Evolutionary conservation across 768 basidiomycete genomes (phyloP), one percentile per base, ranked within the genome.

Genomic region (Mycena floridula): DNA sequence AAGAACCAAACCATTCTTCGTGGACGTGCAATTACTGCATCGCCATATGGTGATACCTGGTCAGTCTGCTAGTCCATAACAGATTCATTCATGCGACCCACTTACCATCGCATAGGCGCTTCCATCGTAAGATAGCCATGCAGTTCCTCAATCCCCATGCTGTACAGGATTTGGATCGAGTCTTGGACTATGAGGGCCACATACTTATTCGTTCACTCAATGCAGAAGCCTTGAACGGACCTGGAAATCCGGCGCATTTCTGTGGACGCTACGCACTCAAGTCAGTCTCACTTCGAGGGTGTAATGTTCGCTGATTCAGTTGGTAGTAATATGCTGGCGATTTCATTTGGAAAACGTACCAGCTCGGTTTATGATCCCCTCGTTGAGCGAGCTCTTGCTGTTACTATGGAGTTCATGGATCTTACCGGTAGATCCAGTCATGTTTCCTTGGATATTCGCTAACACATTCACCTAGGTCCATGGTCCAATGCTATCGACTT

Each of bases 341-440:
- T 60, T 13, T 43, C 54, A n/a, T 59, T 60, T 37, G 59, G 56
- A 5, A 49, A 32, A 23, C 52, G 59, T 3, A 57, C 56, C 7
- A 47, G 36, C 1, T 48, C 47, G 4, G 39, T 50, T 16, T 28
- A 41, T 21, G 56, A 60, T 22, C 50, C 58, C 4, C 50, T 60
- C 5, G 53, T 58, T 3, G 53, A 52, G 23, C 40, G 40, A 13
- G 55, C 59, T 9, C 48, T 59, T 12, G 24, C 37, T 3, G 40
- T 56, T 30, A 54, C 53, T 2, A 54, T 54, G 54, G 59, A 60
- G 28, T 60, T 59, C 30, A 59, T 59, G 54, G 52, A 54, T 35
- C 43, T 56, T 9, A 50, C 55, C 13, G 50, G 52, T 51, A 37
- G 13, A 22, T 28, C 2, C 9, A 7, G 16, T 26, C 28, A 12